phyloP scores from a whole-genome alignment of 129 eudicot genomes.

The Daucus carota region DH1_v3.0 NC_030382.2:14524001-14524500 shows the following conservation, averaged over 20 bases:
- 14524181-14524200: slow-evolving; percentile 60
- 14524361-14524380: too few relatives aligned
- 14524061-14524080: slow-evolving; percentile 11
- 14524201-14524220: slow-evolving; percentile 67
- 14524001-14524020: neutral
- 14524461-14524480: too few relatives aligned
- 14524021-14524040: neutral
- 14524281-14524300: slow-evolving; percentile 60
- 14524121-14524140: slow-evolving; percentile 62
- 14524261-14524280: slow-evolving; percentile 51
- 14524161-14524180: slow-evolving; percentile 74
- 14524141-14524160: slow-evolving; percentile 65
- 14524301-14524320: slow-evolving; percentile 63
- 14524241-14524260: slow-evolving; percentile 76
- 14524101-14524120: slow-evolving; percentile 53
- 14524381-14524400: too few relatives aligned
- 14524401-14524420: too few relatives aligned
- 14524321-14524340: neutral
- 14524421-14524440: too few relatives aligned
- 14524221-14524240: slow-evolving; percentile 62
- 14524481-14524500: too few relatives aligned
- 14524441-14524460: too few relatives aligned
- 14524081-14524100: slow-evolving; percentile 63
- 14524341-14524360: too few relatives aligned
- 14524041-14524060: slow-evolving; percentile 4